Base-by-base conservation (phyloP, 176 grass and related monocot genomes). In the Raddia distichophylla region DNA sequence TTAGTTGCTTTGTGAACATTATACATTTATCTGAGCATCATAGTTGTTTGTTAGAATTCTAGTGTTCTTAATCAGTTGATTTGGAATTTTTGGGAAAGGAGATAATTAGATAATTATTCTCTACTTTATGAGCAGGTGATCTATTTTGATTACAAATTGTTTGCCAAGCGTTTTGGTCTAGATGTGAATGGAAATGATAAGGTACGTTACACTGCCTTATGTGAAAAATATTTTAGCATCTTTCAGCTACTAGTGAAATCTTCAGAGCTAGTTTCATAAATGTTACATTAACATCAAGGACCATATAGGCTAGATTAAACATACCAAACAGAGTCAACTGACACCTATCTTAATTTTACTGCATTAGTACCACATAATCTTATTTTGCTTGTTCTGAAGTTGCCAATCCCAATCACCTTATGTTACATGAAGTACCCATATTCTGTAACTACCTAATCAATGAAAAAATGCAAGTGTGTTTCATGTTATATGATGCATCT, bases 61-160 rank as follows among this genome's bases (percentile, higher is more conserved):
- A 47, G 60, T 82, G 13, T 19, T 14, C 14, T 55, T 49, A 51
- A 27, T 61, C 44, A 64, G 45, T 49, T 73, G 4, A 10, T 52
- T 64, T 58, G 15, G 0, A 69, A 27, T 62, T 54, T 84, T 4
- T 35, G 0, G 5, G 22, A 74, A 86, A 58, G 18, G 15, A 0
- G 16, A 1, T 35, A 74, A 15, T 50, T 68, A 19, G 8, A 32
- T 77, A 4, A 17, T 22, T 77, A 52, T 86, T 80, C 47, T 82
- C 1, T 56, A 42, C 60, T 32, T 74, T 61, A 55, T 83, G 55
- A 53, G 37, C 89, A 94, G 92, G 89, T 94, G 37, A 54, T 89
- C 72, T 80, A 94, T 80, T 98, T 98, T 93, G 84, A 98, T 82
- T 91, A 94, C 84, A 91, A 90, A 57, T 67, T 71, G 27, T 98